phyloP scores from a whole-genome alignment of 1,284 basidiomycete species.

The Flammula alnicola region DNA sequence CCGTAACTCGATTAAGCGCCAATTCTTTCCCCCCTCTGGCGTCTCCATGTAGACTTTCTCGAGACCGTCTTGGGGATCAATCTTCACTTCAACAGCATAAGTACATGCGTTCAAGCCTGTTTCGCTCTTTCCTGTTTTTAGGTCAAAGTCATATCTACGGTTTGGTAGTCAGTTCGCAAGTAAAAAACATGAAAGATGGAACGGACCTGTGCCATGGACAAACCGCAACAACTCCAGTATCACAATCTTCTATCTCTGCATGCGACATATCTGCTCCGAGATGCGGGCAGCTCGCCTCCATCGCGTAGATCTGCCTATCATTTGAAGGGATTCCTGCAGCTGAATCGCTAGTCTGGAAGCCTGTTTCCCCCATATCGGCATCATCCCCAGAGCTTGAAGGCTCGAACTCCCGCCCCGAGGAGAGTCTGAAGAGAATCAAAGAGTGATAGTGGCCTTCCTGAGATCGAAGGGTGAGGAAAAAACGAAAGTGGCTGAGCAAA shows the following conservation, averaged over 20 bases:
- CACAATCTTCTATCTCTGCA: slow-evolving; percentile 78
- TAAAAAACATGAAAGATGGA: neutral
- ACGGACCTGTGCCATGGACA: slow-evolving; percentile 85
- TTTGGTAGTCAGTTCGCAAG: neutral
- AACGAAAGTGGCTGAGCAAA: slow-evolving; percentile 69
- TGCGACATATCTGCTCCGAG: slow-evolving; percentile 84
- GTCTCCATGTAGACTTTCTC: slow-evolving; percentile 70
- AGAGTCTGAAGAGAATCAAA: slow-evolving; percentile 73
- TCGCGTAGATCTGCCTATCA: slow-evolving; percentile 71
- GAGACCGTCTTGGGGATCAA: slow-evolving; percentile 41
- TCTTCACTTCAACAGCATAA: slow-evolving; percentile 64
- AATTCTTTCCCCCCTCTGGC: slow-evolving; percentile 59
- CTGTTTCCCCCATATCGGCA: slow-evolving; percentile 12
- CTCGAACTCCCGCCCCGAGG: slow-evolving; percentile 32
- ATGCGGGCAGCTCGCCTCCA: slow-evolving; percentile 88
- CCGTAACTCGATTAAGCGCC: slow-evolving; percentile 77
- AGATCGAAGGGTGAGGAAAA: slow-evolving; percentile 70
- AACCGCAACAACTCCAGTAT: slow-evolving; percentile 62
- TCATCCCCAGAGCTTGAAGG: neutral
- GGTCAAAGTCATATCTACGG: slow-evolving; percentile 72
- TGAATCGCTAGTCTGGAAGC: neutral
- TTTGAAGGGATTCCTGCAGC: slow-evolving; percentile 7
- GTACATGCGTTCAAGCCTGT: slow-evolving; percentile 83
- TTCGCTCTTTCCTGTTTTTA: slow-evolving; percentile 73
- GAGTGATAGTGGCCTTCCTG: slow-evolving; percentile 67